Evolutionary conservation across 2,329 filamentous ascomycete genomes (phyloP).

Genomic region (Sporothrix sp.): DNA sequence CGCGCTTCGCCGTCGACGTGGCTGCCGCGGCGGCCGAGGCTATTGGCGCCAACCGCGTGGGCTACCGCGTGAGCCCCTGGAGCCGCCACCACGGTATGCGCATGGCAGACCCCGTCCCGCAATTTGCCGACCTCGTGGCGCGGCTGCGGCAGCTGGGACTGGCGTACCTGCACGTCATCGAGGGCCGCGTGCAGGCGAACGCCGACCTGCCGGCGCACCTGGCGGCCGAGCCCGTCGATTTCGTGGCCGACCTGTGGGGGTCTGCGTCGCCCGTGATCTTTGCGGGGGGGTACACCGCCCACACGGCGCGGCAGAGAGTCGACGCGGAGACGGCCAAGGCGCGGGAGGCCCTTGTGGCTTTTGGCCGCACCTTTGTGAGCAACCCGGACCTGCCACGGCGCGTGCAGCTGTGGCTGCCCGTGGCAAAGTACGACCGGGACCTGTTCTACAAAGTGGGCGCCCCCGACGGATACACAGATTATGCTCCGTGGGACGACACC

Average conservation of each 20-base stretch:
- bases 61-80: conserved; percentile 46
- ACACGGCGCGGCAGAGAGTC: not conserved
- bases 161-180: conserved; percentile 49
- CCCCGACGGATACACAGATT: not conserved
- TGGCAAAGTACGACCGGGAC: conserved; percentile 3
- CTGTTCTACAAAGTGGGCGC: conserved; percentile 4
- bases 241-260: not conserved
- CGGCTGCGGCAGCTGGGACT: conserved; percentile 32
- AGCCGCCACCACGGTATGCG: conserved; percentile 47
- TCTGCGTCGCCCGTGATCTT: conserved; percentile 1
- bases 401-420: conserved; percentile 2
- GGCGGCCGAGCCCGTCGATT: not conserved
- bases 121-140: conserved; percentile 42
- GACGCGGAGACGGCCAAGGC: not conserved
- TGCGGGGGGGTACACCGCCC: conserved; percentile 4
- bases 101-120: conserved; percentile 46
- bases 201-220: not conserved
- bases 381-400: conserved; percentile 7
- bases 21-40: conserved; percentile 39
- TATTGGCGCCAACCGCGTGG: conserved; percentile 39
- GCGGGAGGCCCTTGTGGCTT: not conserved
- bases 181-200: conserved; percentile 22
- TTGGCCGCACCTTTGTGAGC: conserved; percentile 7
- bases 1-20: conserved; percentile 42
- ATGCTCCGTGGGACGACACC: not conserved